These are phyloP conservation scores for Cordyceps militaris DNA, from an alignment of 2,329 filamentous ascomycete species.

Conservation along the genomic window DNA sequence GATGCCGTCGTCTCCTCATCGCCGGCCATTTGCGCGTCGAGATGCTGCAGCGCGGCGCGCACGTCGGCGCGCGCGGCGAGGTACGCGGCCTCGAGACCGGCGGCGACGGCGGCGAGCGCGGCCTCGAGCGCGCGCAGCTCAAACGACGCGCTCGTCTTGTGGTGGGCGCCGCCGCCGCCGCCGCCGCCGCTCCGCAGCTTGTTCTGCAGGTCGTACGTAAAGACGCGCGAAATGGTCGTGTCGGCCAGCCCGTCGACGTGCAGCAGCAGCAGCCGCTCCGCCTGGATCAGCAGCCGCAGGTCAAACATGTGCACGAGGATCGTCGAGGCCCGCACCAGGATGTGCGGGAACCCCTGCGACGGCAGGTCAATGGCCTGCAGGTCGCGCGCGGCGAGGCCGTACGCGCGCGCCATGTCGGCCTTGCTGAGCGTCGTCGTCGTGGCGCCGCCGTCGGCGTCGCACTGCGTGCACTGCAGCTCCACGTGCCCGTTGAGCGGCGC, in stretches of 20 bases:
- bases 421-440: conserved; percentile 14
- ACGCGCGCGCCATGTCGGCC: conserved; percentile 12
- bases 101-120: conserved; percentile 27
- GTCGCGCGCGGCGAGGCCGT: conserved; percentile 21
- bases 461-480: conserved; percentile 9
- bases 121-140: conserved; percentile 29
- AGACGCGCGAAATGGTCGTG: conserved; percentile 11
- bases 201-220: conserved; percentile 22
- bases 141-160: conserved; percentile 21
- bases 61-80: conserved; percentile 17
- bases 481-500: conserved; percentile 9
- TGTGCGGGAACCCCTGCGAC: conserved; percentile 27
- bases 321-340: conserved; percentile 25
- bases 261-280: conserved; percentile 25
- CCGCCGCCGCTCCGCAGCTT: background rate
- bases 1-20: conserved; percentile 15
- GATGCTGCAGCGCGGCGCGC: conserved; percentile 7
- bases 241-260: conserved; percentile 16
- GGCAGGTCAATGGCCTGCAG: conserved; percentile 27
- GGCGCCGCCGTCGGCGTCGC: background rate
- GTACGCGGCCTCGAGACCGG: conserved; percentile 27
- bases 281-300: conserved; percentile 28
- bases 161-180: conserved; percentile 15
- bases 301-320: conserved; percentile 29
- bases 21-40: conserved; percentile 11